Conservation (phyloP, 2,329 filamentous ascomycete genomes). For the Epichloe amarillans region DNA sequence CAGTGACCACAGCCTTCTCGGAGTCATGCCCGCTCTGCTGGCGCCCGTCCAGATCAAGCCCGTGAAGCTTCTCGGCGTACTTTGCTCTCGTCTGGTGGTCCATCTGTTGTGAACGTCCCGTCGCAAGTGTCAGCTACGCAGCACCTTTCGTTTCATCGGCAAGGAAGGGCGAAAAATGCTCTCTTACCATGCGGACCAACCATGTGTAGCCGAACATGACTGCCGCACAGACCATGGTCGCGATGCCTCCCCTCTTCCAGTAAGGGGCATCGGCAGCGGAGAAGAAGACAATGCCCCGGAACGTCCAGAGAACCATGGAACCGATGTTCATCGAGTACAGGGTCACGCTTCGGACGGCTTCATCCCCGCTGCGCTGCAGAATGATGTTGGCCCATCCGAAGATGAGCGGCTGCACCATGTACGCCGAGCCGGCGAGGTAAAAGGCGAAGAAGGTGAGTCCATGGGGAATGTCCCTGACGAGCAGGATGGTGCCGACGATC, state of each 20-base stretch:
- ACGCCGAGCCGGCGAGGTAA: background rate
- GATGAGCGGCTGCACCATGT: background rate
- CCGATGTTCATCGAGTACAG: background rate
- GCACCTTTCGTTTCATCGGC: background rate
- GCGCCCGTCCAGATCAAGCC: background rate
- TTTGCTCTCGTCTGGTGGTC: background rate
- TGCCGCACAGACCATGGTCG: background rate
- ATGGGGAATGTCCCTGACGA: background rate
- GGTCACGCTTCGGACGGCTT: background rate
- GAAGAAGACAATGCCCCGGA: background rate
- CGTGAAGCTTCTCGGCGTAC: background rate
- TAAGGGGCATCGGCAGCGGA: background rate
- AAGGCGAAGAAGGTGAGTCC: background rate
- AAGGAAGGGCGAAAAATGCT: background rate
- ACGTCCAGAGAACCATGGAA: background rate
- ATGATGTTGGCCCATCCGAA: background rate
- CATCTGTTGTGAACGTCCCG: background rate
- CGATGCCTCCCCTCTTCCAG: background rate
- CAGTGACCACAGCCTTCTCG: background rate
- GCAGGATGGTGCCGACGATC: background rate
- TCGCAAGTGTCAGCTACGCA: background rate
- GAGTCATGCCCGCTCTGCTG: background rate
- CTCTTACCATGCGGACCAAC: background rate
- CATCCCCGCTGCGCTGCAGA: background rate
- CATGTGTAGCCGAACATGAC: background rate